Evolutionary conservation across 1,139 yeast genomes (phyloP).

Genomic region (Pneumocystis carinii): DNA sequence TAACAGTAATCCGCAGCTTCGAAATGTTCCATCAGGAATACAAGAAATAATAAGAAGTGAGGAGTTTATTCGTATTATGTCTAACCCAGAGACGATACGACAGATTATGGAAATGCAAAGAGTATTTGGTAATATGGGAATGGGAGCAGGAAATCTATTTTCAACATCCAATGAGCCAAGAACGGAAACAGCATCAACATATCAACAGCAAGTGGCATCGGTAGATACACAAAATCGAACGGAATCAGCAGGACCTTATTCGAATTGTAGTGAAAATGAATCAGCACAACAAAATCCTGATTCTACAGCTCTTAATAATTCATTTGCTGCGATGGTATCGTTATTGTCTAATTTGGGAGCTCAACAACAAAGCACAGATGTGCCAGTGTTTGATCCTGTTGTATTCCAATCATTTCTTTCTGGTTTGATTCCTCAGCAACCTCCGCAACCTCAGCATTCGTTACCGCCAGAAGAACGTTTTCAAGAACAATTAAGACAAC

Average conservation of each 20-base stretch:
- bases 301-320: background rate
- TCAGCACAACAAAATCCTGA: constrained; percentile 14
- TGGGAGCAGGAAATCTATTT: constrained; percentile 15
- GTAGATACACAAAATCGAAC: background rate
- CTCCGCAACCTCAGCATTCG: constrained; percentile 43
- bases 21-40: constrained; percentile 29
- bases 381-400: background rate
- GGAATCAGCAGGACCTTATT: background rate
- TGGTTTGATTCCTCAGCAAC: constrained; percentile 8
- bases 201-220: background rate
- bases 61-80: constrained; percentile 59
- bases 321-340: constrained; percentile 10
- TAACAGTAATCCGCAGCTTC: constrained; percentile 56
- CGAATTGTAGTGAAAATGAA: constrained; percentile 13
- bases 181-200: background rate
- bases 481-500: constrained; percentile 76
- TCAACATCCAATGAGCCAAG: background rate
- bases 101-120: constrained; percentile 64
- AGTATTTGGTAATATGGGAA: constrained; percentile 29
- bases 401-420: background rate
- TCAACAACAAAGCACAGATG: constrained; percentile 4
- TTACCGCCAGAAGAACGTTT: constrained; percentile 95
- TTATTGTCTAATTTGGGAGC: constrained; percentile 12
- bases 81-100: constrained; percentile 42
- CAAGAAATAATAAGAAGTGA: constrained; percentile 78